Evolutionary conservation across 352 stramenopile genomes (phyloP), one percentile per base, ranked within the genome.

Genomic region (Phytophthora capsici): DNA sequence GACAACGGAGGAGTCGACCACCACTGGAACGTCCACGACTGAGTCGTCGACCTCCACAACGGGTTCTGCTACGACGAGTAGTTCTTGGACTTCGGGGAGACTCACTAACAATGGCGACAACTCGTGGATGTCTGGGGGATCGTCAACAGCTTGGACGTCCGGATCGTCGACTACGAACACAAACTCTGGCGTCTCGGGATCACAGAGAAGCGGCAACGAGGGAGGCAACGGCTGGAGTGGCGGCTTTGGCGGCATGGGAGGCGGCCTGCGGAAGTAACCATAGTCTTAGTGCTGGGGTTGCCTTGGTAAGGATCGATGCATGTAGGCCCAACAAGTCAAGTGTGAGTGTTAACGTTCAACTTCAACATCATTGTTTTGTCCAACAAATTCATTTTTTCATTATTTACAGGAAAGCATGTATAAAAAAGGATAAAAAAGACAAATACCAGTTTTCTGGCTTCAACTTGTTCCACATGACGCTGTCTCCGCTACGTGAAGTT

Each of bases 181-280:
- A 19, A 47, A 53, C 36, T 38, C 56, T 2, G 55, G 55, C 19
- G 17, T 54, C 19, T 28, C 30, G 13, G 57, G 37, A 16, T 51
- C 57, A 14, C 56, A 71, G 22, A 26, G 36, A 25, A 66, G 61
- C 14, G 56, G 30, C 0, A 57, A 66, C 26, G 48, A 66, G 19
- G 41, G 34, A 37, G 63, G 57, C 17, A 63, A 63, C 25, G 64
- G 64, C 32, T 73, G 65, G 65, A 69, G 58, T 17, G 65, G 58
- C 12, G 65, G 52, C 38, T 73, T 73, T 8, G 65, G 65, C 9
- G 65, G 58, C 32, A 69, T 57, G 65, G 26, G 58, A 59, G 58
- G 65, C 16, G 40, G 51, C 2, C 20, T 65, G 38, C 59, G 59
- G 13, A 44, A 73, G 45, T 69, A 61, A 52, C 20, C 20, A 28